These are phyloP conservation scores for Sabuloglossum arenarium DNA, from an alignment of 495 filamentous ascomycete genomes.

Conservation along the genomic window DNA sequence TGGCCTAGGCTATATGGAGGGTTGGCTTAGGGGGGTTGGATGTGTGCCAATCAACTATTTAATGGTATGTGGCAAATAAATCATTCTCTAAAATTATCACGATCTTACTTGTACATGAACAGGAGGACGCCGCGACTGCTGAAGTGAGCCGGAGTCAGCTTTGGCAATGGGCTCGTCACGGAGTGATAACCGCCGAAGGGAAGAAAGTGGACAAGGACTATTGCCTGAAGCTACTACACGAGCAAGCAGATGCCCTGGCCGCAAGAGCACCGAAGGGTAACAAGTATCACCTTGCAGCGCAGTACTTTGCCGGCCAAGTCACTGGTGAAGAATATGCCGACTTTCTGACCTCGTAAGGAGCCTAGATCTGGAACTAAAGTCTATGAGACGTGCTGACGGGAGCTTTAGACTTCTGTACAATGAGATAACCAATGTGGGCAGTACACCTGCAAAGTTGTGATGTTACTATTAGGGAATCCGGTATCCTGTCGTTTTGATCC, in stretches of 20 bases:
- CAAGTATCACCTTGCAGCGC: slow-evolving; percentile 74
- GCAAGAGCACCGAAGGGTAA: slow-evolving; percentile 68
- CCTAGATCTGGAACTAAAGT: not conserved
- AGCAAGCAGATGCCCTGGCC: slow-evolving; percentile 60
- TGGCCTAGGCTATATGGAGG: slow-evolving; percentile 95
- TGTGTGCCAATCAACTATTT: slow-evolving; percentile 97
- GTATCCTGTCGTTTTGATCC: not conserved
- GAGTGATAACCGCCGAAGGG: slow-evolving; percentile 68
- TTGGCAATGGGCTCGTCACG: slow-evolving; percentile 90
- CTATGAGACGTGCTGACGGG: slow-evolving; percentile 5
- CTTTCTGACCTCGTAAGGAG: slow-evolving; percentile 65
- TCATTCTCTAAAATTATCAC: not conserved
- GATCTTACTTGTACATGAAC: not conserved
- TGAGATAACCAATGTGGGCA: slow-evolving; percentile 76
- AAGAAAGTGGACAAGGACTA: slow-evolving; percentile 86
- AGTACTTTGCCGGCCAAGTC: slow-evolving; percentile 83
- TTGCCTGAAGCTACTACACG: slow-evolving; percentile 64
- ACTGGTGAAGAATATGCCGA: slow-evolving; percentile 96
- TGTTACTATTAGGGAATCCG: not conserved
- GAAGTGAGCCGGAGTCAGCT: slow-evolving; percentile 84
- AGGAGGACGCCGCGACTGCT: slow-evolving; percentile 91
- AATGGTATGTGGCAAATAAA: slow-evolving; percentile 35
- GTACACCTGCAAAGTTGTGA: slow-evolving; percentile 60
- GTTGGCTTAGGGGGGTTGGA: slow-evolving; percentile 84
- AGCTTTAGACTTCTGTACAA: slow-evolving; percentile 60